Evolutionary conservation across 495 filamentous ascomycete species (phyloP), one percentile per base, ranked within the genome.

Genomic region (Antarctomyces pellizariae): DNA sequence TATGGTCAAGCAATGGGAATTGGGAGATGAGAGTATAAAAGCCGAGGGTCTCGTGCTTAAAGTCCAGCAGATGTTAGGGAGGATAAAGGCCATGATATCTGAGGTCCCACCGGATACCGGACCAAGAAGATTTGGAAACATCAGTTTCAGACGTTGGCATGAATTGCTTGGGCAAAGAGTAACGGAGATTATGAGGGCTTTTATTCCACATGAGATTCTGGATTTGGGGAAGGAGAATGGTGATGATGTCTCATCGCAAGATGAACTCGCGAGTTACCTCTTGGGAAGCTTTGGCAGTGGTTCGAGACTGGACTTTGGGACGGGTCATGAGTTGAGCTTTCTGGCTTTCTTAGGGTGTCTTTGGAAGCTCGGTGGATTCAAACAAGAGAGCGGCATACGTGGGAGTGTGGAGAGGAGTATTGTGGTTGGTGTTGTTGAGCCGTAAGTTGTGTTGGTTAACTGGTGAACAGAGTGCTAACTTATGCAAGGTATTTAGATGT

Each of bases 311-410:
- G 86, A 97, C 47, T 97, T 91, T 45, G 86, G 86, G 0, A 93
- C 89, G 4, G 86, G 86, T 1, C 86, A 97, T 48, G 86, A 97
- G 46, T 48, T 97, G 26, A 86, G 75, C 49, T 95, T 95, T 38
- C 48, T 93, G 8, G 84, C 84, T 10, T 99, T 95, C 38, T 44
- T 97, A 11, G 82, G 66, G 10, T 69, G 71, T 21, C 54, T 93
- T 3, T 99, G 84, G 84, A 90, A 89, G 42, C 56, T 95, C 2
- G 71, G 72, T 21, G 70, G 58, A 13, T 95, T 99, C 39, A 45
- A 57, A 7, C 62, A 64, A 5, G 57, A 64, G 4, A 62, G 69
- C 40, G 29, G 25, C 2, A 10, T 31, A 12, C 39, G 40, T 15
- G 54, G 50, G n/a, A 42, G 50, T 18, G 38, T 56, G 16, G 77